phyloP scores from a whole-genome alignment of 805 yeast genomes.

The Candida railenensis region DNA sequence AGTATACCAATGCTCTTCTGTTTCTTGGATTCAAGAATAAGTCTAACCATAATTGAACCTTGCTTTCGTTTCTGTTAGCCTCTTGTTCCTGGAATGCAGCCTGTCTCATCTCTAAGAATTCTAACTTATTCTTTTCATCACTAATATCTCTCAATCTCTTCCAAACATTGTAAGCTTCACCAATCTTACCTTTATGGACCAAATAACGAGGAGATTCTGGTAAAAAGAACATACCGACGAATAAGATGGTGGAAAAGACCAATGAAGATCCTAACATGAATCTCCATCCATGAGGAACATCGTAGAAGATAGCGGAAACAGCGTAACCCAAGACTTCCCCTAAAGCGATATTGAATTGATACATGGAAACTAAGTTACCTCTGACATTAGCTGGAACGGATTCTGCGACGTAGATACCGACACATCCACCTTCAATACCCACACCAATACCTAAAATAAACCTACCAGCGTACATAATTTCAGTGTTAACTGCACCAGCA shows the following conservation, averaged over 20 bases:
- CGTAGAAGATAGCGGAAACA: slow-evolving; percentile 59
- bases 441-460: slow-evolving; percentile 62
- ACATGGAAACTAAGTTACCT: slow-evolving; percentile 60
- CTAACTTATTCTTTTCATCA: slow-evolving; percentile 44
- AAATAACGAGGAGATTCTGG: slow-evolving; percentile 66
- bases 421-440: slow-evolving; percentile 66
- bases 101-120: slow-evolving; percentile 57
- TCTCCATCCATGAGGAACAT: slow-evolving; percentile 61
- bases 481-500: slow-evolving; percentile 40
- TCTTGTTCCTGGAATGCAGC: slow-evolving; percentile 49
- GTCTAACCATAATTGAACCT: slow-evolving; percentile 46
- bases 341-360: slow-evolving; percentile 63
- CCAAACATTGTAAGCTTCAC: slow-evolving; percentile 57
- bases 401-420: slow-evolving; percentile 62
- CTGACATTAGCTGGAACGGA: slow-evolving; percentile 57
- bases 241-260: slow-evolving; percentile 52
- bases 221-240: slow-evolving; percentile 50
- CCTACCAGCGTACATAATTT: slow-evolving; percentile 50
- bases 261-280: slow-evolving; percentile 64
- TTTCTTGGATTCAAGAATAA: slow-evolving; percentile 55
- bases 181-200: slow-evolving; percentile 48
- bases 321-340: slow-evolving; percentile 69
- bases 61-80: slow-evolving; percentile 31
- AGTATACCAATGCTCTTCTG: slow-evolving; percentile 59
- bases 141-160: slow-evolving; percentile 51